Percentiles rank a stretch among this genome's conserved stretches.
phyloP scores from a whole-genome alignment of 495 filamentous ascomycete species.

The Chlorociboria aeruginascens region DNA sequence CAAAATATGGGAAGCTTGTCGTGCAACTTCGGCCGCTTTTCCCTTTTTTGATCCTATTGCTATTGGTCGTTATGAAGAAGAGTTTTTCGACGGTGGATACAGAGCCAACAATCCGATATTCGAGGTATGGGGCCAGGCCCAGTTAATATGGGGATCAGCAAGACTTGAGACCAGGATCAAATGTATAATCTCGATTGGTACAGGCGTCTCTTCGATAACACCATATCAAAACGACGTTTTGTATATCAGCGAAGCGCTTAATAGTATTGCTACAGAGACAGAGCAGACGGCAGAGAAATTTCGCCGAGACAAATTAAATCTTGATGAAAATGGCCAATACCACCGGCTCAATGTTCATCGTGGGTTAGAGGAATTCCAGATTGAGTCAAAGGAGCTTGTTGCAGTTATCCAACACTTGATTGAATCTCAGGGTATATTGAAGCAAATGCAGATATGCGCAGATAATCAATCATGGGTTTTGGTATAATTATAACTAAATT shows the following conservation, averaged over 20 bases:
- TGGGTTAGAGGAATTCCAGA: constrained; percentile 30
- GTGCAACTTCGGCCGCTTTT: constrained; percentile 31
- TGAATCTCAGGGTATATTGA: constrained; percentile 22
- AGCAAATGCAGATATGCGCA: constrained; percentile 18
- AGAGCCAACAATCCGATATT: constrained; percentile 35
- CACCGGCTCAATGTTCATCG: constrained; percentile 35
- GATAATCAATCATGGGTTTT: no score
- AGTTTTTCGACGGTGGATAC: constrained; percentile 28
- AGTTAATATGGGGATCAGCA: not conserved
- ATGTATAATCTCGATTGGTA: constrained; percentile 36
- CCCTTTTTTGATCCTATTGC: constrained; percentile 35
- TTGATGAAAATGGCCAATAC: constrained; percentile 23
- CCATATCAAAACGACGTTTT: constrained; percentile 20
- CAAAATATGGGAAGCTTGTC: constrained; percentile 32
- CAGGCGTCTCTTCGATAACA: constrained; percentile 24
- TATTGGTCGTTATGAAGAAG: constrained; percentile 23
- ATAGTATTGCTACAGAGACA: constrained; percentile 25
- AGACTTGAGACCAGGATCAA: constrained; percentile 10
- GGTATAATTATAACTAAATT: no score
- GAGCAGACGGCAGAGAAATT: constrained; percentile 31
- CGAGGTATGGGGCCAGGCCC: not conserved
- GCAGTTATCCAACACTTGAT: constrained; percentile 30
- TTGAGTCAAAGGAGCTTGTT: constrained; percentile 27
- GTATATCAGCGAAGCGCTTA: constrained; percentile 20
- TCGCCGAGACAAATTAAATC: constrained; percentile 22